Conservation (phyloP, 1,284 basidiomycete genomes). For the Gymnopus androsaceus region DNA sequence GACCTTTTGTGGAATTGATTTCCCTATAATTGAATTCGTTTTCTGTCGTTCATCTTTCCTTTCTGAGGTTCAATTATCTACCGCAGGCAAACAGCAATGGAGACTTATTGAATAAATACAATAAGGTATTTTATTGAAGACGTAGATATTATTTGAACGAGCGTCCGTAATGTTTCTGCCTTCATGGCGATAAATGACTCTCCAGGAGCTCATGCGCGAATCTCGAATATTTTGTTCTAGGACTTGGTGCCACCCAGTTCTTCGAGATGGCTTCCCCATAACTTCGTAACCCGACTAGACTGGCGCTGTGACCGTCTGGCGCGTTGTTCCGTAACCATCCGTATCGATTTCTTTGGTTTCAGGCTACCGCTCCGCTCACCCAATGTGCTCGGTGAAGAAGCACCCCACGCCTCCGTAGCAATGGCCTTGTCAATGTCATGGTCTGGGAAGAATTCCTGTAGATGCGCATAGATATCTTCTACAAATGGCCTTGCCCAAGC, state of each 20-base stretch:
- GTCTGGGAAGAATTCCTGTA: constrained; percentile 89
- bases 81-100: too few relatives aligned
- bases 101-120: too few relatives aligned
- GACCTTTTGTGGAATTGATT: constrained; percentile 50
- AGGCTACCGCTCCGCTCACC: constrained; percentile 12
- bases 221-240: too few relatives aligned
- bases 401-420: constrained; percentile 61
- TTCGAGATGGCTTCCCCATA: constrained; percentile 88
- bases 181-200: too few relatives aligned
- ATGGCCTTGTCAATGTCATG: constrained; percentile 91
- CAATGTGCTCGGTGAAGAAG: too few relatives aligned
- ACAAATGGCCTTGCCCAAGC: constrained; percentile 80
- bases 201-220: too few relatives aligned
- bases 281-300: constrained; percentile 73
- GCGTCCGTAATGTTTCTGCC: too few relatives aligned
- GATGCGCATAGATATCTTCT: constrained; percentile 82
- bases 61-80: background rate
- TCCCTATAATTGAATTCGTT: constrained; percentile 48
- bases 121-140: too few relatives aligned
- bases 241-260: constrained; percentile 44
- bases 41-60: background rate
- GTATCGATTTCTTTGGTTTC: constrained; percentile 69
- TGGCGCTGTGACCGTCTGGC: constrained; percentile 32
- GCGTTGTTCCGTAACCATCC: constrained; percentile 78
- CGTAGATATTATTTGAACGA: too few relatives aligned